Conservation (phyloP, 2,329 filamentous ascomycete species). For the Emericellopsis cladophorae region DNA sequence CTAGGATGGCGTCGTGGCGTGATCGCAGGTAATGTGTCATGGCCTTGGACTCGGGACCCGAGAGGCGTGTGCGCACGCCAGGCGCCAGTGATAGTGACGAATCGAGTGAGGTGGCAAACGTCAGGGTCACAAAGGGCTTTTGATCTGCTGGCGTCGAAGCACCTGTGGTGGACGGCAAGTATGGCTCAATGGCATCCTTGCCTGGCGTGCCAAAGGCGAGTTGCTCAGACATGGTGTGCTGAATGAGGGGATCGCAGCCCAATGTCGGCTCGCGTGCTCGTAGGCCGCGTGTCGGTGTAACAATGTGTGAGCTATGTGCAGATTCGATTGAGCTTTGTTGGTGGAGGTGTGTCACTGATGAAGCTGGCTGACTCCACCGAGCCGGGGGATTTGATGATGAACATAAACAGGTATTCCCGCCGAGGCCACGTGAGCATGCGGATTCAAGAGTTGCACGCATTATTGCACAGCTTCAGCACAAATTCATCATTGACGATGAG, state of each 20-base stretch:
- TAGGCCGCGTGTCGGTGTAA: too few relatives aligned
- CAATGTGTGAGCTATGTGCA: too few relatives aligned
- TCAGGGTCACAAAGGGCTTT: constrained; percentile 57
- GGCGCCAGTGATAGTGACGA: constrained; percentile 64
- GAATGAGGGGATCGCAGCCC: too few relatives aligned
- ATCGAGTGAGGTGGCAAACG: constrained; percentile 86
- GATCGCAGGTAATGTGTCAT: constrained; percentile 90
- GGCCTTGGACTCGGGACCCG: constrained; percentile 69
- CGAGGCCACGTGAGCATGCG: too few relatives aligned
- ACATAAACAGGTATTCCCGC: too few relatives aligned
- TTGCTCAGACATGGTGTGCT: constrained; percentile 16
- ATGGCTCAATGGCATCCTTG: constrained; percentile 17
- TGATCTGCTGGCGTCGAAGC: not conserved
- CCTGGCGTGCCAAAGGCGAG: constrained; percentile 19
- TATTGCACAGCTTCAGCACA: too few relatives aligned
- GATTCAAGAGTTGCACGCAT: too few relatives aligned
- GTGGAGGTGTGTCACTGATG: too few relatives aligned
- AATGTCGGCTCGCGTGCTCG: not conserved
- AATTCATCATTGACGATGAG: too few relatives aligned
- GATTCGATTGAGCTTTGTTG: too few relatives aligned
- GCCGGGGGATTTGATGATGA: too few relatives aligned
- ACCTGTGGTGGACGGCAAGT: constrained; percentile 13
- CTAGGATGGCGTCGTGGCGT: constrained; percentile 69
- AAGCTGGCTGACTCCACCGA: too few relatives aligned
- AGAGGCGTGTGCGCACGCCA: constrained; percentile 71